Conservation (phyloP, 2,329 filamentous ascomycete species). For the Botryotinia convoluta region DNA sequence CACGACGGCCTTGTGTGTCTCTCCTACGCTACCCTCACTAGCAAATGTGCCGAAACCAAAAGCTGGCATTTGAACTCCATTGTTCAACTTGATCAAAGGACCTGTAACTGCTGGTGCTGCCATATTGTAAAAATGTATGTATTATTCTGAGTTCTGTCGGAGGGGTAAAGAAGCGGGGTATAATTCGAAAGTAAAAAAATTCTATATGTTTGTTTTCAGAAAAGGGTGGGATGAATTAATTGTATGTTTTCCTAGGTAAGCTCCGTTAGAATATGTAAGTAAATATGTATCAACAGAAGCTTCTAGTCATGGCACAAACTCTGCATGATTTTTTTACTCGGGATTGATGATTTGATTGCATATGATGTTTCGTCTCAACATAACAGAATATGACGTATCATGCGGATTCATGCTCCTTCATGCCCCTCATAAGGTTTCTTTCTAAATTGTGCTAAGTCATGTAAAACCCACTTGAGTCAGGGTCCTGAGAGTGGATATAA, state of each 20-base stretch:
- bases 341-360: neutral
- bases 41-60: conserved; percentile 45
- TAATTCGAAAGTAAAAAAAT: conserved; percentile 6
- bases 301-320: conserved; percentile 4
- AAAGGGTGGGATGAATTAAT: neutral
- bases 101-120: conserved; percentile 30
- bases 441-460: conserved; percentile 3
- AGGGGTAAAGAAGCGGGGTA: conserved; percentile 9
- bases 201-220: neutral
- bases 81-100: conserved; percentile 35
- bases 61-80: conserved; percentile 41
- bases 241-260: neutral
- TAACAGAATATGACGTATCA: neutral
- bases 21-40: conserved; percentile 39
- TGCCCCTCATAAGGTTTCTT: neutral
- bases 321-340: conserved; percentile 6
- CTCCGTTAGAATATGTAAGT: neutral
- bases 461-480: conserved; percentile 5
- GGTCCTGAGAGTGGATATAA: neutral
- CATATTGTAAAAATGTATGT: conserved; percentile 25
- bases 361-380: neutral
- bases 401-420: neutral
- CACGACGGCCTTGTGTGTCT: conserved; percentile 47
- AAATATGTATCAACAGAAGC: conserved; percentile 2
- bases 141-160: neutral